Evolutionary conservation across 1,284 basidiomycete genomes (phyloP), one percentile per base, ranked within the genome.

Genomic region (Boletus austroedulis): DNA sequence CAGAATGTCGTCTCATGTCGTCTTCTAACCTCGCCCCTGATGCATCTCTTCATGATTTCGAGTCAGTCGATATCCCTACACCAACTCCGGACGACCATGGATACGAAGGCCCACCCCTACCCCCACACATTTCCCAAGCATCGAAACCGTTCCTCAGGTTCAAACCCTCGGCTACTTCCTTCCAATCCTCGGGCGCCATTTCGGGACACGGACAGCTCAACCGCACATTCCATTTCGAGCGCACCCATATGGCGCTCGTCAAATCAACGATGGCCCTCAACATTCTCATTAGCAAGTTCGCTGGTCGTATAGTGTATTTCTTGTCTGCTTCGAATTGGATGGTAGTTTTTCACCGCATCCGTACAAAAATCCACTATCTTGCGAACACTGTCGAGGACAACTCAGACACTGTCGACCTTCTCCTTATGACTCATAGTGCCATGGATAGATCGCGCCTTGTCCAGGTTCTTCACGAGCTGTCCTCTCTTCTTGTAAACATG

Each of bases 251-350:
- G 70, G 82, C 84, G 9, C 76, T 86, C 17, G 77, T 84, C 40
- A 82, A 80, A 61, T 85, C 85, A 3, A 72, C 81, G 4, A 71
- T 80, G 49, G 79, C 84, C 11, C 76, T 90, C 55, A 85, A 83
- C 63, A 76, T 77, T 17, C 76, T 88, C 34, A 86, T 90, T 60
- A 79, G 82, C 57, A 84, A 86, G 68, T 87, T 82, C 64, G 81
- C 87, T 8, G 89, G 91, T 15, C 85, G 88, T 48, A 87, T 96
- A 65, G 82, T 97, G 45, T 95, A 92, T 71, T 89, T 91, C 69
- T 81, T 98, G 17, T 95, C 94, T 9, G 87, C 92, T 0, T 91
- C 91, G 23, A 97, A 98, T 69, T 98, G 95, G 94, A 75, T 78
- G 34, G 82, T 92, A 10, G 89, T 98, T 21, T 83, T 90, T 63